Conservation (phyloP, 83 land plant species). For the Thuja plicata region DNA sequence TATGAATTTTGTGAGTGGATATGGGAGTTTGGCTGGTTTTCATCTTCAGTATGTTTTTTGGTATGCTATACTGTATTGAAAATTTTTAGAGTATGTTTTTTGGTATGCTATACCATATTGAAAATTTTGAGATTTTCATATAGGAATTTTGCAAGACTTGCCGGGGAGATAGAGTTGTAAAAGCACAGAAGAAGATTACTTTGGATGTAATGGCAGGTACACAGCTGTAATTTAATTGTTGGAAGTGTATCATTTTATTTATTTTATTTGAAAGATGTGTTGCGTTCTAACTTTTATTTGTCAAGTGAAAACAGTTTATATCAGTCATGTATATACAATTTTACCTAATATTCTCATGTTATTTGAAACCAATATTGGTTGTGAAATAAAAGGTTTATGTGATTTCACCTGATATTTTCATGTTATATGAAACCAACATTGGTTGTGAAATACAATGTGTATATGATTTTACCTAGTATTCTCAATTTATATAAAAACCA, state of each 20-base stretch:
- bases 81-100: background rate
- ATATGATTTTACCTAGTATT: background rate
- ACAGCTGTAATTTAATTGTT: background rate
- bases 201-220: constrained; percentile 67
- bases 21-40: background rate
- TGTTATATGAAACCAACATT: background rate
- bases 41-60: background rate
- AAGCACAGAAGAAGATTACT: constrained; percentile 49
- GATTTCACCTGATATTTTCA: background rate
- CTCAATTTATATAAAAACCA: background rate
- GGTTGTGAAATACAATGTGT: background rate
- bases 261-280: background rate
- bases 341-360: background rate
- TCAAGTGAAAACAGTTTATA: background rate
- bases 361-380: background rate
- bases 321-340: background rate
- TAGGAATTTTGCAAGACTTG: constrained; percentile 63
- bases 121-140: background rate
- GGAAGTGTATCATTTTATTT: background rate
- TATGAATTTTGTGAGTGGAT: background rate
- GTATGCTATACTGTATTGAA: background rate
- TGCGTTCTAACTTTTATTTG: background rate
- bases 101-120: background rate
- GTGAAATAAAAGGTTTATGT: background rate
- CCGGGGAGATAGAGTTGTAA: constrained; percentile 41